These are phyloP conservation scores for Aureobasidium mangrovei DNA, from an alignment of 2,329 filamentous ascomycete species.

Conservation along the genomic window DNA sequence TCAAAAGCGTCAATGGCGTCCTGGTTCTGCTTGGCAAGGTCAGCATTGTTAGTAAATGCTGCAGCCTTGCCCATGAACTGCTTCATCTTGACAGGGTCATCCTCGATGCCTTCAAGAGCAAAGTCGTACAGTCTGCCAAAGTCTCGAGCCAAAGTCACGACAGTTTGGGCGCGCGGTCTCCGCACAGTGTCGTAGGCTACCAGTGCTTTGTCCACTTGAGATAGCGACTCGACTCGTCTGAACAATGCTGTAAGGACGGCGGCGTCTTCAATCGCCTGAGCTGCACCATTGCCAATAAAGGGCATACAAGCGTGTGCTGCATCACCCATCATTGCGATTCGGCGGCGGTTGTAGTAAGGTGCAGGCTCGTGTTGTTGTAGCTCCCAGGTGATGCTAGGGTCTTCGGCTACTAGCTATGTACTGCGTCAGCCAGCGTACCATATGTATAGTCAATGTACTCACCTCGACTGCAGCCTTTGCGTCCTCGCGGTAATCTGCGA, in stretches of 20 bases:
- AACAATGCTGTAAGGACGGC: slow-evolving; percentile 28
- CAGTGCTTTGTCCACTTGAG: slow-evolving; percentile 19
- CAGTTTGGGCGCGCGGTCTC: slow-evolving; percentile 23
- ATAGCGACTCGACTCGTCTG: background rate
- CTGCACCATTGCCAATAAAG: slow-evolving; percentile 30
- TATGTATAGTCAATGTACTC: background rate
- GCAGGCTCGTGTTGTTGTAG: slow-evolving; percentile 28
- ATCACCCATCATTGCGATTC: slow-evolving; percentile 30
- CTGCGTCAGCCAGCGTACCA: background rate
- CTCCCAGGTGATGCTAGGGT: slow-evolving; percentile 24
- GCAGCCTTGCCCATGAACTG: slow-evolving; percentile 24
- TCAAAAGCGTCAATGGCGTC: slow-evolving; percentile 22
- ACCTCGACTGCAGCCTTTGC: slow-evolving; percentile 11
- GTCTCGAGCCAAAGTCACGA: slow-evolving; percentile 25
- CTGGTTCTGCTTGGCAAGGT: slow-evolving; percentile 24
- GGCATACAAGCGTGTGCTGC: slow-evolving; percentile 31
- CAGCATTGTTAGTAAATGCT: slow-evolving; percentile 26
- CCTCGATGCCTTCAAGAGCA: slow-evolving; percentile 22
- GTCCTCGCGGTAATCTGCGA: slow-evolving; percentile 13
- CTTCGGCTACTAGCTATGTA: slow-evolving; percentile 20
- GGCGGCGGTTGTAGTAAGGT: slow-evolving; percentile 24
- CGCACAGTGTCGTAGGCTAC: slow-evolving; percentile 23
- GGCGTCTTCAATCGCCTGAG: slow-evolving; percentile 32
- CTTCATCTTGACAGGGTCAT: slow-evolving; percentile 25
- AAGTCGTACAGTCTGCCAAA: slow-evolving; percentile 26